Evolutionary conservation across 805 yeast genomes (phyloP).

Genomic region (Kuraishia molischiana): DNA sequence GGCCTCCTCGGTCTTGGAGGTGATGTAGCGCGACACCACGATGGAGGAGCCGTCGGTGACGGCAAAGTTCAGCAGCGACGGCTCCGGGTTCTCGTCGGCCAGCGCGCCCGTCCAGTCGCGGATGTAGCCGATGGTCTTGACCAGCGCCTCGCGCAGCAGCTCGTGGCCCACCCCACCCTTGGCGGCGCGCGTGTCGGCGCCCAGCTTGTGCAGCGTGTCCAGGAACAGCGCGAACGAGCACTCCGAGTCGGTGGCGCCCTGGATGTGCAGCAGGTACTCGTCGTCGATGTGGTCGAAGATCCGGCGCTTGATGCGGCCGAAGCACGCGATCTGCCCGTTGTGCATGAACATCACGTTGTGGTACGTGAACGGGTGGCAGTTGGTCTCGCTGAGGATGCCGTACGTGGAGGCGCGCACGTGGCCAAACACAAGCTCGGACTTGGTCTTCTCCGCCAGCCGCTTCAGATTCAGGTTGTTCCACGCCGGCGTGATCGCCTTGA

Average conservation of each 20-base stretch:
- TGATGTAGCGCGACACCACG: conserved; percentile 80
- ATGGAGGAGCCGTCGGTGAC: conserved; percentile 87
- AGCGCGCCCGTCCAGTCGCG: conserved; percentile 71
- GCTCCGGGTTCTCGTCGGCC: conserved; percentile 42
- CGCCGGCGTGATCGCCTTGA: conserved; percentile 94
- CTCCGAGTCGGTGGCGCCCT: conserved; percentile 94
- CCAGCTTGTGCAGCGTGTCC: conserved; percentile 67
- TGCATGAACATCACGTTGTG: conserved; percentile 94
- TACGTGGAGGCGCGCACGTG: conserved; percentile 96
- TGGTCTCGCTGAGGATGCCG: conserved; percentile 89
- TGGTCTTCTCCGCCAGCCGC: conserved; percentile 79
- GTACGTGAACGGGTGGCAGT: conserved; percentile 92
- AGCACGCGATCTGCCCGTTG: conserved; percentile 82
- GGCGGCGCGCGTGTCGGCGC: conserved; percentile 52
- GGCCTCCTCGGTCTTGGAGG: conserved; percentile 87
- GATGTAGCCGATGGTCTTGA: conserved; percentile 63
- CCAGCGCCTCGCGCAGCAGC: conserved; percentile 55
- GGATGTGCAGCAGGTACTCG: conserved; percentile 68
- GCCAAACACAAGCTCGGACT: conserved; percentile 77
- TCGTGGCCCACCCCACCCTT: conserved; percentile 41
- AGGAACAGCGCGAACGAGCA: conserved; percentile 86
- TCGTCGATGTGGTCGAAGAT: conserved; percentile 69
- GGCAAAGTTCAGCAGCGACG: conserved; percentile 86
- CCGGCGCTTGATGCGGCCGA: conserved; percentile 60
- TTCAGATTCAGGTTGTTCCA: conserved; percentile 94